Conservation (phyloP, 192 early-diverging fungal genomes). For the Podochytrium sp. region DNA sequence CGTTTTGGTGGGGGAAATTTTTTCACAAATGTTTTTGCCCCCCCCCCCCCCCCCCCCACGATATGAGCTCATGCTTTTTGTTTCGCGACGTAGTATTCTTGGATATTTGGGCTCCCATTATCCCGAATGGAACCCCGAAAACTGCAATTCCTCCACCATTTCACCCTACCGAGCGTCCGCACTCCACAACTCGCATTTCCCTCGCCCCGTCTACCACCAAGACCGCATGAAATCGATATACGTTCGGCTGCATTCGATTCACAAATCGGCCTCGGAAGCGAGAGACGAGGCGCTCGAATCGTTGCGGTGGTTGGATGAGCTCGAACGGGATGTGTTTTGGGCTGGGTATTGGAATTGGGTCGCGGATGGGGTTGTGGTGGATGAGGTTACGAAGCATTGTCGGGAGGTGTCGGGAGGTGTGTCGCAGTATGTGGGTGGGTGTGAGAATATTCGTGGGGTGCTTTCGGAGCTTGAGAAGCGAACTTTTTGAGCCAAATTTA, state of each 20-base stretch:
- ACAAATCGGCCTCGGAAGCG: conserved; percentile 15
- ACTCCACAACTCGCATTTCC: background rate
- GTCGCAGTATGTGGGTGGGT: conserved; percentile 3
- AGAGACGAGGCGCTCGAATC: conserved; percentile 13
- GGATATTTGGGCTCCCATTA: conserved; percentile 16
- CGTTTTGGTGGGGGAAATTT: too few relatives aligned
- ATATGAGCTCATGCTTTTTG: too few relatives aligned
- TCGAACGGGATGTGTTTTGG: conserved; percentile 44
- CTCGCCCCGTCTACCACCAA: conserved; percentile 2
- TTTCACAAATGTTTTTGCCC: too few relatives aligned
- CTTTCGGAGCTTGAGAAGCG: background rate
- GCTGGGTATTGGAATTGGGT: conserved; percentile 51
- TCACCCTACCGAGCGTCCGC: conserved; percentile 19
- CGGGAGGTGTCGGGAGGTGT: background rate
- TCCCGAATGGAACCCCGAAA: background rate
- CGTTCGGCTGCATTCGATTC: conserved; percentile 14
- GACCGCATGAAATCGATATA: background rate
- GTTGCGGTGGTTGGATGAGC: conserved; percentile 20
- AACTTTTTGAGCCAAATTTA: background rate
- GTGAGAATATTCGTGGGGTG: conserved; percentile 12
- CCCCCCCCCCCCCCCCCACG: too few relatives aligned
- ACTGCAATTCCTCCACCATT: background rate
- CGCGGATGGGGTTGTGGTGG: conserved; percentile 36
- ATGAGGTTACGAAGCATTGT: background rate
- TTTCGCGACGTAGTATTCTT: conserved; percentile 4